Evolutionary conservation across 1,139 yeast species (phyloP), one percentile per base, ranked within the genome.

Genomic region (Meyerozyma carpophila): DNA sequence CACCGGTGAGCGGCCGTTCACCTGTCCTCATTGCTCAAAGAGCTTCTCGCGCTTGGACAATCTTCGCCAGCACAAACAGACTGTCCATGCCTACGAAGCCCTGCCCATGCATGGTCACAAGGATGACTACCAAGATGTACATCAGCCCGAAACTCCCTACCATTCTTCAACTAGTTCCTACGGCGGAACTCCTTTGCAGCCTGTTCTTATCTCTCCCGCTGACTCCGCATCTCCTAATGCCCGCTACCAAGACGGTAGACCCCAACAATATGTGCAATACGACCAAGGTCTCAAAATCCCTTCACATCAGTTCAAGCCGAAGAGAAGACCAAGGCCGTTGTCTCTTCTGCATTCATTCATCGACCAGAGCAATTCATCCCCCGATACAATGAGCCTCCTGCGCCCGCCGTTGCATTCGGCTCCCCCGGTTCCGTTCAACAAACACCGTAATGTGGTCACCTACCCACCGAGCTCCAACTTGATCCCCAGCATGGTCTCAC

Each of bases 1-100:
- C 61, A 90, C 97, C 1, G 98, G 97, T 38, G 98, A 91, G 62
- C 73, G 96, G 45, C 98, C 98, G 1, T 91, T 89, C 61, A 81
- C 88, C 44, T 91, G 98, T 62, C 86, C 86, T 41, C 79, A 75
- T 56, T 91, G 98, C 63, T 73, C 81, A 38, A 82, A 90, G 55
- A 79, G 82, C 57, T 91, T 91, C 59, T 82, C 93, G 26, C 73
- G 97, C 40, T 68, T 89, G 50, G 98, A 91, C 63, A 91, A 91
- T 59, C 71, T 91, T 50, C 77, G 96, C 46, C 98, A 91, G 64
- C 97, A 91, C 63, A 84, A 85, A 50, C 95, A 89, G 58, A 87
- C 96, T 0, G 97, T 90, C 11, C 97, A 90, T 61, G 90, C 94
- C 28, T 82, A 81, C 61, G 90, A 86, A 55, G 76, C 73, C 45